phyloP scores from a whole-genome alignment of 2,329 filamentous ascomycete genomes.

The Endothia cerciana region DNA sequence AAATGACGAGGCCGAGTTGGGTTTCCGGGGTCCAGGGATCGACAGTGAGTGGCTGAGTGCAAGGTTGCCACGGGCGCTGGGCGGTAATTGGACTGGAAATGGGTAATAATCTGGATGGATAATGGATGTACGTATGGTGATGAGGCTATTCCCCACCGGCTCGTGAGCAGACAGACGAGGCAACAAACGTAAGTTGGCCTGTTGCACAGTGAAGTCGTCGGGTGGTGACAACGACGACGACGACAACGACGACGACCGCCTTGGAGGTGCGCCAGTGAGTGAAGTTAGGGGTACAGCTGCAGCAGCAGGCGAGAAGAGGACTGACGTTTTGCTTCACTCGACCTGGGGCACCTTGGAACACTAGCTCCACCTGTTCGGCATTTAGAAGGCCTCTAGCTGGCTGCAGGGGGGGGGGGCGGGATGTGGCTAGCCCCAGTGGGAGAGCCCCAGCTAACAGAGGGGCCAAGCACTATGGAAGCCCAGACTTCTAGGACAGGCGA shows the following conservation, averaged over 20 bases:
- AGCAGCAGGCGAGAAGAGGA: background rate
- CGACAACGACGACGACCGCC: background rate
- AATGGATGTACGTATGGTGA: constrained; percentile 14
- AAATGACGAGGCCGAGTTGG: constrained; percentile 4
- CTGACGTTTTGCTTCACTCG: background rate
- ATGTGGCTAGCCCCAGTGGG: background rate
- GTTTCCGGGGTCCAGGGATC: background rate
- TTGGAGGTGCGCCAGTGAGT: background rate
- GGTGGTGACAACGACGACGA: background rate
- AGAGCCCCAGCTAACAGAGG: background rate
- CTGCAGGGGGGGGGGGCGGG: background rate
- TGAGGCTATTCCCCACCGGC: background rate
- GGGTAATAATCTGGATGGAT: constrained; percentile 20
- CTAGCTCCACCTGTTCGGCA: constrained; percentile 6
- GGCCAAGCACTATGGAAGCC: background rate
- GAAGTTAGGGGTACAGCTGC: background rate
- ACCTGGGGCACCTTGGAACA: background rate
- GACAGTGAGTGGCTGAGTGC: constrained; percentile 4
- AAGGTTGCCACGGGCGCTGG: constrained; percentile 19
- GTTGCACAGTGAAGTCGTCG: background rate
- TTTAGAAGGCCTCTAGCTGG: background rate
- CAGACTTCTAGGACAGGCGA: too few species aligned
- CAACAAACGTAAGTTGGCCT: background rate
- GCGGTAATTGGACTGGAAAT: constrained; percentile 15
- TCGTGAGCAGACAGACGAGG: background rate